Evolutionary conservation across 2,329 filamentous ascomycete species (phyloP).

Genomic region (Fusarium tricinctum): DNA sequence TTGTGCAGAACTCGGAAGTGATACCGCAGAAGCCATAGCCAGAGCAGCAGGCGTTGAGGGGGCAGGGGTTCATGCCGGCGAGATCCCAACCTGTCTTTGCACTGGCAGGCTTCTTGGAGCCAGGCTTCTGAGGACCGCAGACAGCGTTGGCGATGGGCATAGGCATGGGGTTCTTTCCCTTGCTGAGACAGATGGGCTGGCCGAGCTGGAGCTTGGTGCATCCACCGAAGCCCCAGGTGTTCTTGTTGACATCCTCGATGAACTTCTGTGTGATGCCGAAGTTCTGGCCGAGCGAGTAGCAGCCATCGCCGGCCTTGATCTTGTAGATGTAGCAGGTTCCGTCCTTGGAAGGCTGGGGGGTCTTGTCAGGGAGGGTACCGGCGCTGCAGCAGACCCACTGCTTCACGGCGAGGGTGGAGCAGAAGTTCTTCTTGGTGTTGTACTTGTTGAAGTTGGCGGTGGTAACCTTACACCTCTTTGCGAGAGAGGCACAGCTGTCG

Average conservation of each 20-base stretch:
- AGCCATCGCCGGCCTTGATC: constrained; percentile 53
- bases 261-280: constrained; percentile 55
- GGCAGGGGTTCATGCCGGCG: constrained; percentile 61
- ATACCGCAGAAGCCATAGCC: constrained; percentile 62
- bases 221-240: constrained; percentile 57
- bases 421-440: constrained; percentile 54
- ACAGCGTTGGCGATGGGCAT: constrained; percentile 48
- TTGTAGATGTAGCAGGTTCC: constrained; percentile 55
- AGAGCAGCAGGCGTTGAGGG: constrained; percentile 59
- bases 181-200: constrained; percentile 54
- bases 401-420: constrained; percentile 51
- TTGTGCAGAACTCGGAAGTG: constrained; percentile 59
- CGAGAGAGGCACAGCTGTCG: constrained; percentile 57
- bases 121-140: constrained; percentile 55
- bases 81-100: constrained; percentile 51
- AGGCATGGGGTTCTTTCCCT: constrained; percentile 54
- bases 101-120: constrained; percentile 45
- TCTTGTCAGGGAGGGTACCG: constrained; percentile 53
- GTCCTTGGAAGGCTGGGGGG: constrained; percentile 53
- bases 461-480: constrained; percentile 57
- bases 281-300: constrained; percentile 49
- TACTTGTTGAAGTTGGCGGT: constrained; percentile 55
- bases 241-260: constrained; percentile 56
- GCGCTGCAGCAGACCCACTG: constrained; percentile 57
- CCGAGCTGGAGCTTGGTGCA: constrained; percentile 50